These are phyloP conservation scores for Rutstroemia sp. DNA, from an alignment of 2,329 filamentous ascomycete species.

Conservation along the genomic window DNA sequence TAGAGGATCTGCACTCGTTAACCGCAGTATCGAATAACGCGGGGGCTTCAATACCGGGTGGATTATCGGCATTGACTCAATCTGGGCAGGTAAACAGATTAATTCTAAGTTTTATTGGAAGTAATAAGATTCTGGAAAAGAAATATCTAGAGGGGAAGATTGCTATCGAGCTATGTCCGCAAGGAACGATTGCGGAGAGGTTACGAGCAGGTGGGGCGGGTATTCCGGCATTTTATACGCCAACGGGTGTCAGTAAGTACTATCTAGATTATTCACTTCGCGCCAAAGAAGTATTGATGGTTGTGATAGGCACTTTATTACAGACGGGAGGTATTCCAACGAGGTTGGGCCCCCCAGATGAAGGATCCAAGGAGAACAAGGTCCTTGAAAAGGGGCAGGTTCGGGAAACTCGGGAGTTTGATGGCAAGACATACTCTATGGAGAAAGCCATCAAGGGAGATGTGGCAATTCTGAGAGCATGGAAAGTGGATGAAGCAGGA, in stretches of 20 bases:
- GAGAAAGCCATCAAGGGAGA: conserved; percentile 70
- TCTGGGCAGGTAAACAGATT: conserved; percentile 64
- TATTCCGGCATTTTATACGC: conserved; percentile 73
- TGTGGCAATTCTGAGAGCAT: conserved; percentile 68
- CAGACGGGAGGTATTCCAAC: conserved; percentile 63
- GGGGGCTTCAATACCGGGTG: conserved; percentile 58
- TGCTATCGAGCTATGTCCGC: conserved; percentile 66
- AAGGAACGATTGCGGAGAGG: conserved; percentile 65
- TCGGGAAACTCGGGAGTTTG: conserved; percentile 65
- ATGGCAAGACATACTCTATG: conserved; percentile 66
- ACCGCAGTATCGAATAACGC: conserved; percentile 78
- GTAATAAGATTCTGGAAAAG: conserved; percentile 67
- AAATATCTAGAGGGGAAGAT: conserved; percentile 68
- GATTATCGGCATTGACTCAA: conserved; percentile 58
- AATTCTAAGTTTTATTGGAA: conserved; percentile 67
- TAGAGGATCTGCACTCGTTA: conserved; percentile 46
- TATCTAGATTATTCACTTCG: neutral
- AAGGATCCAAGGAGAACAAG: conserved; percentile 8
- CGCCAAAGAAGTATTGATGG: neutral
- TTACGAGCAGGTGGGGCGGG: conserved; percentile 65
- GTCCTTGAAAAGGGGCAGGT: conserved; percentile 56
- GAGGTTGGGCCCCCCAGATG: conserved; percentile 48
- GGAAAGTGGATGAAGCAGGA: conserved; percentile 67
- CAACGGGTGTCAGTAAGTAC: conserved; percentile 56
- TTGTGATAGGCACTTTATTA: conserved; percentile 47